phyloP scores from a whole-genome alignment of 192 early-diverging fungal species.

The Haplosporangium gracile region DNA sequence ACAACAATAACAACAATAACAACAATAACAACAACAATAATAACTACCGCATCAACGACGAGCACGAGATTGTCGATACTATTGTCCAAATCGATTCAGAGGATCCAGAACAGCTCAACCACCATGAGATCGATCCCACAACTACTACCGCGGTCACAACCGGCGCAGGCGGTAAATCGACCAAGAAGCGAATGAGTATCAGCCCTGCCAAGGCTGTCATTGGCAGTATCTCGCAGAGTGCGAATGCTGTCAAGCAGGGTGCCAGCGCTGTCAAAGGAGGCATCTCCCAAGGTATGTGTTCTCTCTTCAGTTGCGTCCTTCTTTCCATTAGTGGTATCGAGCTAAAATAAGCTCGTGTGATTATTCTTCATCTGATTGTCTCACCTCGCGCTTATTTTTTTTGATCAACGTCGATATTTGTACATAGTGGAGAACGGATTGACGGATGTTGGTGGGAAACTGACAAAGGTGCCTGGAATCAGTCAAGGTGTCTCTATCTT shows the following conservation, averaged over 20 bases:
- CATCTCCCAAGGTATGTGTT: not conserved
- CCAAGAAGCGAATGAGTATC: slow-evolving; percentile 19
- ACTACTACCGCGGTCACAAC: too few relatives aligned
- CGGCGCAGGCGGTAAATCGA: not conserved
- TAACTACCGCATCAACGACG: not conserved
- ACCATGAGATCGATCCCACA: not conserved
- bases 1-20: not conserved
- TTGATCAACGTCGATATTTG: not conserved
- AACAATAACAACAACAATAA: not conserved
- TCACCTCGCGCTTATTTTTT: not conserved
- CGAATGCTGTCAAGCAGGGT: slow-evolving; percentile 9
- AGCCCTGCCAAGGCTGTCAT: slow-evolving; percentile 42
- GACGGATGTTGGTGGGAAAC: slow-evolving; percentile 35
- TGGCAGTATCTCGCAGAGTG: slow-evolving; percentile 34
- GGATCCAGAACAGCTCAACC: not conserved
- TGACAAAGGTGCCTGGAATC: slow-evolving; percentile 42
- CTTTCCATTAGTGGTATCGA: too few relatives aligned
- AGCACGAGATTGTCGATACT: not conserved
- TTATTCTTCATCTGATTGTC: not conserved
- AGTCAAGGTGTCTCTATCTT: slow-evolving; percentile 61
- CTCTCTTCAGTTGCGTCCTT: not conserved
- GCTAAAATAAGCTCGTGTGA: not conserved
- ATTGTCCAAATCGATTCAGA: slow-evolving; percentile 20
- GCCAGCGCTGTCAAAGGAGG: slow-evolving; percentile 5
- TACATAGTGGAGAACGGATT: slow-evolving; percentile 30